Conservation (phyloP, 192 early-diverging fungal genomes). For the Coemansia brasiliensis region DNA sequence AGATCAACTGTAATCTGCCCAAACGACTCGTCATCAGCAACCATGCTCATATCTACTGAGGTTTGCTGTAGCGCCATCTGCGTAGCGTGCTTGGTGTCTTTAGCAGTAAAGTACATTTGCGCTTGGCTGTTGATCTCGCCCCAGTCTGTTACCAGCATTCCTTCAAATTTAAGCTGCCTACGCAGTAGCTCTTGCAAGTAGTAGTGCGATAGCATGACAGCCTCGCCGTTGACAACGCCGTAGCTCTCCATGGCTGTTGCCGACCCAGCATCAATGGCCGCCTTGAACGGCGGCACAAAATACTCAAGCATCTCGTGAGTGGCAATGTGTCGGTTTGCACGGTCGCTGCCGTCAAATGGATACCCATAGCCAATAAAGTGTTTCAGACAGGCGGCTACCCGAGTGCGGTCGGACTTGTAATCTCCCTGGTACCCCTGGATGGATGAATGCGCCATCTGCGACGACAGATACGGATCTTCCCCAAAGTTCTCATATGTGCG, state of each 20-base stretch:
- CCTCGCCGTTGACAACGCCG: conserved; percentile 61
- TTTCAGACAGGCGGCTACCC: conserved; percentile 66
- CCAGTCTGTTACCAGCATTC: conserved; percentile 65
- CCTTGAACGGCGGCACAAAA: conserved; percentile 63
- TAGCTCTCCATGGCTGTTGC: conserved; percentile 67
- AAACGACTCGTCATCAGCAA: conserved; percentile 60
- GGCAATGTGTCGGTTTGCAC: conserved; percentile 52
- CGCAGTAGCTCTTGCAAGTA: conserved; percentile 59
- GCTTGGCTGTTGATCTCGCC: conserved; percentile 59
- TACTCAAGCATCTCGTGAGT: conserved; percentile 60
- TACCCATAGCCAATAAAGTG: conserved; percentile 68
- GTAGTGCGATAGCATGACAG: conserved; percentile 58
- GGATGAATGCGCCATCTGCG: conserved; percentile 55
- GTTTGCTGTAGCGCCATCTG: conserved; percentile 50
- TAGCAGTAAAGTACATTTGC: conserved; percentile 47
- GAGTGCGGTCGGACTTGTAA: conserved; percentile 62
- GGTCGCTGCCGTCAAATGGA: conserved; percentile 53
- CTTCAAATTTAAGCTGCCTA: conserved; percentile 57
- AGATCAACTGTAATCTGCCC: conserved; percentile 35
- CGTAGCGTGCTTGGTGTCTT: conserved; percentile 48
- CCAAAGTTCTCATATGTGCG: conserved; percentile 62
- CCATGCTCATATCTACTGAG: conserved; percentile 65
- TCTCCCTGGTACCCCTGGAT: conserved; percentile 66
- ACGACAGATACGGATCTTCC: conserved; percentile 60
- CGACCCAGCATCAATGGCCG: conserved; percentile 59